Evolutionary conservation across 176 grass and related monocot genomes (phyloP).

Genomic region (Carex kokanica): DNA sequence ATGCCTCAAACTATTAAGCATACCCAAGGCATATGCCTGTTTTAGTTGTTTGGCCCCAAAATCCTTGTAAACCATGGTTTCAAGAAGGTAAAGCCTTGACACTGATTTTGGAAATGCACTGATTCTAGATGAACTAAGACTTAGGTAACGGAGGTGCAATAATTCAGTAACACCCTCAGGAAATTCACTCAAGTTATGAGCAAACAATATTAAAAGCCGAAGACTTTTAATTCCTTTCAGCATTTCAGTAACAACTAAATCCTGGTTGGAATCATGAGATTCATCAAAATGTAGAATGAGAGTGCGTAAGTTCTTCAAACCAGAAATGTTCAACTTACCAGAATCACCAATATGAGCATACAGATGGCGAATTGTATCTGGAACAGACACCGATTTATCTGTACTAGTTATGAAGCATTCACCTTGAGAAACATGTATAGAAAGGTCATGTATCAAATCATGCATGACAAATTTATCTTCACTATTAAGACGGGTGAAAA

Average conservation of each 20-base stretch:
- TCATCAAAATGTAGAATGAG: not conserved
- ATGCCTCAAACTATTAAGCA: no score
- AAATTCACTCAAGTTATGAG: not conserved
- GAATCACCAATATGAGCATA: not conserved
- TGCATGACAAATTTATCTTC: no score
- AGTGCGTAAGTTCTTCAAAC: not conserved
- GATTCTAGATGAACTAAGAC: not conserved
- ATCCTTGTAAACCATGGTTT: not conserved
- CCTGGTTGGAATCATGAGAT: not conserved
- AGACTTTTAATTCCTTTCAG: conserved; percentile 18
- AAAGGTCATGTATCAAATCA: no score
- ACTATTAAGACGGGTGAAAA: no score
- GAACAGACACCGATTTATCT: not conserved
- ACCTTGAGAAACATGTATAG: no score
- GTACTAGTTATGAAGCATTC: conserved; percentile 9
- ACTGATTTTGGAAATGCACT: not conserved
- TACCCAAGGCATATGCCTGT: not conserved
- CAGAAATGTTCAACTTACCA: not conserved
- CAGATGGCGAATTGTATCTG: conserved; percentile 21
- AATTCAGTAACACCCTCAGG: not conserved
- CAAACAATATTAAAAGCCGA: not conserved
- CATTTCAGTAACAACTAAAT: not conserved
- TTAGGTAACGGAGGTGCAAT: conserved; percentile 24
- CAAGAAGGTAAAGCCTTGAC: conserved; percentile 13
- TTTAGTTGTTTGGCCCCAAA: not conserved